Evolutionary conservation across 176 grass and related monocot genomes (phyloP).

Genomic region (Aechmea fasciata): DNA sequence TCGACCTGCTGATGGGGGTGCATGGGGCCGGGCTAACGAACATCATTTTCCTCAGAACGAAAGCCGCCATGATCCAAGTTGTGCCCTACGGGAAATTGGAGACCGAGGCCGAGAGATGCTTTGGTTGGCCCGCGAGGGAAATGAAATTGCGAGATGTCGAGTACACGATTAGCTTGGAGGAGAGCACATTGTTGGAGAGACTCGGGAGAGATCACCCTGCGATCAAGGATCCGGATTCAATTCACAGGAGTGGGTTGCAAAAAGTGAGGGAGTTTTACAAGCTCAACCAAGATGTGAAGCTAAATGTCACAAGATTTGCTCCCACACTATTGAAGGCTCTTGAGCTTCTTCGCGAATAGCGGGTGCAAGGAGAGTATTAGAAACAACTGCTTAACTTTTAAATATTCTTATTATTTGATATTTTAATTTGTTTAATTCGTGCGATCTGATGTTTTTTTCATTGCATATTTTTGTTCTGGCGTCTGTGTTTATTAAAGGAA

Average conservation of each 20-base stretch:
- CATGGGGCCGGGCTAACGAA: constrained; percentile 67
- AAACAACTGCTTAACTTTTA: too few relatives aligned
- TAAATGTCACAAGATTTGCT: constrained; percentile 60
- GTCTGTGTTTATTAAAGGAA: too few relatives aligned
- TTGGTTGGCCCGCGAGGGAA: constrained; percentile 28
- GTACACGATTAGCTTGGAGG: constrained; percentile 40
- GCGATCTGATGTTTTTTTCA: too few relatives aligned
- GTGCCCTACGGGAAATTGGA: constrained; percentile 52
- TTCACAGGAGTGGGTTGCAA: constrained; percentile 41
- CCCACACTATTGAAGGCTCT: constrained; percentile 34
- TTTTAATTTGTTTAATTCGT: too few relatives aligned
- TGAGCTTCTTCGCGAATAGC: constrained; percentile 22
- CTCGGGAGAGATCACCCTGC: constrained; percentile 43
- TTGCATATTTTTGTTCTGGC: too few relatives aligned
- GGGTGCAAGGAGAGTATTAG: not conserved
- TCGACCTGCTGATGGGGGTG: constrained; percentile 56
- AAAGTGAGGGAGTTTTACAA: constrained; percentile 48
- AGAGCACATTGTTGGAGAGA: constrained; percentile 61
- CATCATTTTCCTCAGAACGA: constrained; percentile 51
- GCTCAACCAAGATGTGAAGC: constrained; percentile 47
- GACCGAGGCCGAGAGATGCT: constrained; percentile 34
- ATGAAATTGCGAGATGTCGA: constrained; percentile 50
- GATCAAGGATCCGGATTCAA: constrained; percentile 46
- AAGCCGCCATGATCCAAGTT: constrained; percentile 47
- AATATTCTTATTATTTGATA: too few relatives aligned